These are phyloP conservation scores for Colletotrichum australisinense DNA, from an alignment of 2,329 filamentous ascomycete species.

Conservation along the genomic window DNA sequence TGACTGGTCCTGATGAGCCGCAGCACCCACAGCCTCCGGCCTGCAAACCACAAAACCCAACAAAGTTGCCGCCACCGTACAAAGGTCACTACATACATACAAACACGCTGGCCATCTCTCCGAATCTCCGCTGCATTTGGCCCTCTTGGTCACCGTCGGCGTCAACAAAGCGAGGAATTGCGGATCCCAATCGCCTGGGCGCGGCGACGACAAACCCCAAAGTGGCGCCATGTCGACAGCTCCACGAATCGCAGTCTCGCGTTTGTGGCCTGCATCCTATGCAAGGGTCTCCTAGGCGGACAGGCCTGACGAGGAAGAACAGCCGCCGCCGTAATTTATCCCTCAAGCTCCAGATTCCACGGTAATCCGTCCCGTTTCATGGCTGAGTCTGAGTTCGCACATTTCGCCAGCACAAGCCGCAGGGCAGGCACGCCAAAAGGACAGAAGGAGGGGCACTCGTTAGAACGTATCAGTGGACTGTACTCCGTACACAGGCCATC, in stretches of 20 bases:
- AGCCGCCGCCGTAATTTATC: slow-evolving; percentile 33
- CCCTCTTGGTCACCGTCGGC: slow-evolving; percentile 28
- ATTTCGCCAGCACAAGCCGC: not conserved
- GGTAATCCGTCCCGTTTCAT: slow-evolving; percentile 34
- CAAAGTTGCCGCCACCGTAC: not conserved
- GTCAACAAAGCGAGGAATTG: slow-evolving; percentile 26
- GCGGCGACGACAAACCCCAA: slow-evolving; percentile 7
- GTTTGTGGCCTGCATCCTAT: slow-evolving; percentile 17
- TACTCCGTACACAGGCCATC: not conserved
- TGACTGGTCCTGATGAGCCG: not conserved
- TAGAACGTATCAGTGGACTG: not conserved
- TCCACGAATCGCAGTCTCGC: slow-evolving; percentile 20
- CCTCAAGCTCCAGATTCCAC: not conserved
- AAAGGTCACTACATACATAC: not conserved
- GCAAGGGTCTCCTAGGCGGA: not conserved
- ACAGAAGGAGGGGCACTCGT: not conserved
- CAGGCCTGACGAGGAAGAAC: slow-evolving; percentile 6
- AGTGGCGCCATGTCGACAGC: slow-evolving; percentile 21
- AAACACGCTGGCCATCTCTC: slow-evolving; percentile 7
- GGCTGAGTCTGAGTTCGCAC: slow-evolving; percentile 21
- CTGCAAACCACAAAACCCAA: not conserved
- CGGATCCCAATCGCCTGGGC: slow-evolving; percentile 11
- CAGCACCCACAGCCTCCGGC: not conserved
- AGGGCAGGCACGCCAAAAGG: slow-evolving; percentile 14
- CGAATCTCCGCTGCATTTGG: slow-evolving; percentile 28